phyloP scores from a whole-genome alignment of 2,329 filamentous ascomycete genomes.

The Pseudocercospora fuligena region DNA sequence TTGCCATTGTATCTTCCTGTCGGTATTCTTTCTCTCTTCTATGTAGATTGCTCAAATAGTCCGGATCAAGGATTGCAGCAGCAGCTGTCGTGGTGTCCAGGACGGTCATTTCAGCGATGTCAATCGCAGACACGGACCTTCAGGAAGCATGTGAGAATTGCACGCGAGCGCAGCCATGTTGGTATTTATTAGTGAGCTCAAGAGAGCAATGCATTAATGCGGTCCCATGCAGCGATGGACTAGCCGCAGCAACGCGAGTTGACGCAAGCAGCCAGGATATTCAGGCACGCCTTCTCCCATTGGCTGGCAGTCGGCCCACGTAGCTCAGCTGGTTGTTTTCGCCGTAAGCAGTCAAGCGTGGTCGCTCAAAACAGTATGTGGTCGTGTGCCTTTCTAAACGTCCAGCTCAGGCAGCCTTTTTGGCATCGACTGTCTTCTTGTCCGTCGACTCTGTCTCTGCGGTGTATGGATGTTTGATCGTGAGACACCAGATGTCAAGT shows the following conservation, averaged over 20 bases:
- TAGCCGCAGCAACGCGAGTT: neutral
- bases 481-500: conserved; percentile 96
- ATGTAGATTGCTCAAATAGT: neutral
- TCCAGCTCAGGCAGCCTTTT: conserved; percentile 23
- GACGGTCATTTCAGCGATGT: neutral
- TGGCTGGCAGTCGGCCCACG: neutral
- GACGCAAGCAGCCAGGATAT: neutral
- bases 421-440: conserved; percentile 25
- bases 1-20: conserved; percentile 10
- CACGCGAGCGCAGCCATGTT: neutral
- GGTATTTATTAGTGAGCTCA: neutral
- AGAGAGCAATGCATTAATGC: neutral
- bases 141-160: neutral
- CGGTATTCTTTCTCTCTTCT: conserved; percentile 3
- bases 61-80: conserved; percentile 2
- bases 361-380: conserved; percentile 6
- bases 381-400: conserved; percentile 11
- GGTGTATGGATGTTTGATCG: conserved; percentile 81
- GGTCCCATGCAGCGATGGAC: neutral
- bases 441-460: conserved; percentile 30
- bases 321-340: conserved; percentile 4
- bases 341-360: conserved; percentile 1
- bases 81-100: neutral
- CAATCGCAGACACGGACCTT: neutral
- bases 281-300: neutral